These are phyloP conservation scores for Ricinus communis DNA, from an alignment of 345 rosid species.

Conservation along the genomic window DNA sequence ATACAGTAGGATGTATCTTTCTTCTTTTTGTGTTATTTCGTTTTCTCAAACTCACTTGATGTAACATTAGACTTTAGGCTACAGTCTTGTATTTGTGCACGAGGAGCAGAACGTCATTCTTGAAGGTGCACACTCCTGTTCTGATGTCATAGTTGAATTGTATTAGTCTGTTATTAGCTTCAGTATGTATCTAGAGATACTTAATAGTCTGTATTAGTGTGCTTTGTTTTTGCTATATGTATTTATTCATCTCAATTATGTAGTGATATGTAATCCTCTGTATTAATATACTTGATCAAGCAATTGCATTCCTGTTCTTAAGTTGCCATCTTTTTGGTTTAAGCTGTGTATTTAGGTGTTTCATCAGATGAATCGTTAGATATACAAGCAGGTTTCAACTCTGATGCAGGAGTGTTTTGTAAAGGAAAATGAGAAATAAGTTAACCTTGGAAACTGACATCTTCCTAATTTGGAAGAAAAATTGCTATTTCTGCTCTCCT, in stretches of 20 bases:
- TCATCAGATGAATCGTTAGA: not conserved
- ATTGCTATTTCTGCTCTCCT: no score
- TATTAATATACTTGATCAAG: not conserved
- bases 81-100: not conserved
- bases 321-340: not conserved
- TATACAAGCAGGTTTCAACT: not conserved
- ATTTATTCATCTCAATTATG: not conserved
- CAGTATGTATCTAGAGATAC: not conserved
- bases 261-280: not conserved
- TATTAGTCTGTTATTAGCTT: not conserved
- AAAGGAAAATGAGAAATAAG: not conserved
- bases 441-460: no score
- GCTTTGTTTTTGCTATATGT: not conserved
- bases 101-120: not conserved
- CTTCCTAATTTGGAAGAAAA: no score
- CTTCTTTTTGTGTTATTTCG: no score
- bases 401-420: not conserved
- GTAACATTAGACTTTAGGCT: slow-evolving; percentile 6
- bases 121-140: not conserved
- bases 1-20: slow-evolving; percentile 1
- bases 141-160: not conserved
- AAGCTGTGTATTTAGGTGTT: not conserved
- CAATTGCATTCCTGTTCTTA: not conserved
- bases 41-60: not conserved
- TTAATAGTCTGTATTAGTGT: not conserved